phyloP scores from a whole-genome alignment of 768 basidiomycete species.

The Leucogyrophana mollusca region DNA sequence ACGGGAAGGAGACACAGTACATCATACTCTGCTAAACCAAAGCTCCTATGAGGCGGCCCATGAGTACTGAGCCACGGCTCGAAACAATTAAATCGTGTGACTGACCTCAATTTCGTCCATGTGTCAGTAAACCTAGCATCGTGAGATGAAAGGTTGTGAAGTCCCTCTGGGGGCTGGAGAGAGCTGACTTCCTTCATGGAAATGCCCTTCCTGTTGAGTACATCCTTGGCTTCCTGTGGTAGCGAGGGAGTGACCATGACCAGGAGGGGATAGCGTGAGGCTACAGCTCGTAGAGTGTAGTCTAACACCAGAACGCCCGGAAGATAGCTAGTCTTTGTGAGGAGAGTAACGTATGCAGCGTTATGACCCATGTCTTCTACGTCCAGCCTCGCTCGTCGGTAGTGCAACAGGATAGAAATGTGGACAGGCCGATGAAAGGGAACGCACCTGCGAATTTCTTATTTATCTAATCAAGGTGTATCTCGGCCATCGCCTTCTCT shows the following conservation, averaged over 20 bases:
- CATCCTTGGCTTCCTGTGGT: constrained; percentile 44
- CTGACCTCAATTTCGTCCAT: constrained; percentile 60
- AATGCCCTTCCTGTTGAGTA: constrained; percentile 57
- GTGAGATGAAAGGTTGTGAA: constrained; percentile 29
- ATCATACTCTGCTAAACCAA: constrained; percentile 67
- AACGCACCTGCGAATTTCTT: not conserved
- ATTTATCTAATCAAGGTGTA: not conserved
- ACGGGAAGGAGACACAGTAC: constrained; percentile 34
- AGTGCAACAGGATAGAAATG: not conserved
- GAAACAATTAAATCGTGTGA: constrained; percentile 3
- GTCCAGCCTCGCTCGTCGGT: not conserved
- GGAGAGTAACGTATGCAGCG: constrained; percentile 72
- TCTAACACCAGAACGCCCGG: constrained; percentile 57
- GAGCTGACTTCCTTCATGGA: constrained; percentile 54
- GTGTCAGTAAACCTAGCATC: constrained; percentile 59
- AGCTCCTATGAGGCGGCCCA: constrained; percentile 36
- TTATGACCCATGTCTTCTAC: constrained; percentile 36
- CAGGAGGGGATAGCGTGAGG: constrained; percentile 72
- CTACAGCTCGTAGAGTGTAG: constrained; percentile 47
- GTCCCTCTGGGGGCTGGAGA: constrained; percentile 50
- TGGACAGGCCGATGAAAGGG: not conserved
- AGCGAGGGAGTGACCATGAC: constrained; percentile 71
- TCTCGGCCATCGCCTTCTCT: constrained; percentile 8
- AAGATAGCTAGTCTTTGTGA: constrained; percentile 65
- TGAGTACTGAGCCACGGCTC: not conserved